These are phyloP conservation scores for Penicillium paxilli DNA, from an alignment of 495 filamentous ascomycete genomes.

Conservation along the genomic window DNA sequence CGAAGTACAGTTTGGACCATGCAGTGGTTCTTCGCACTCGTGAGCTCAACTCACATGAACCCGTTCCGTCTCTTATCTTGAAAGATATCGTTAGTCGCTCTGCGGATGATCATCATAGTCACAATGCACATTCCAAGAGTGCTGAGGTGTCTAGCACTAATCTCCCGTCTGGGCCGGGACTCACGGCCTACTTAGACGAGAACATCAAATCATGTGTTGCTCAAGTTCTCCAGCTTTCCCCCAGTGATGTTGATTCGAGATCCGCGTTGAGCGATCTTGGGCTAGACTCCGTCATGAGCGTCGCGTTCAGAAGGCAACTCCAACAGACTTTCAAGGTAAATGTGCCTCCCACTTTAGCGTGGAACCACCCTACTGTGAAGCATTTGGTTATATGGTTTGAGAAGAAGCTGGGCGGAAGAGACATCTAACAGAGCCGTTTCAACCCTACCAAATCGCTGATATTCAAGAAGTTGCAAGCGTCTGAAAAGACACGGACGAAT, in stretches of 20 bases:
- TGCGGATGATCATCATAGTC: too few relatives aligned
- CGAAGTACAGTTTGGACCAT: slow-evolving; percentile 34
- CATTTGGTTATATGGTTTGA: neutral
- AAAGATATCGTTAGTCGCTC: too few relatives aligned
- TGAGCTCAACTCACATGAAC: too few relatives aligned
- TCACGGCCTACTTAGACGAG: neutral
- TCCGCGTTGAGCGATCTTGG: slow-evolving; percentile 39
- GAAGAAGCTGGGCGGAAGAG: neutral
- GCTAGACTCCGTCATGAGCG: slow-evolving; percentile 47
- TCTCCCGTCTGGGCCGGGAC: neutral
- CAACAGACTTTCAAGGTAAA: slow-evolving; percentile 9
- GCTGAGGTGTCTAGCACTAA: too few relatives aligned
- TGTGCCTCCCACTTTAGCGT: neutral
- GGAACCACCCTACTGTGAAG: neutral
- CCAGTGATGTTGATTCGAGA: slow-evolving; percentile 35
- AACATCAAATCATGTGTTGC: slow-evolving; percentile 7
- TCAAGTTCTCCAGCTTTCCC: slow-evolving; percentile 24
- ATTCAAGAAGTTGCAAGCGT: too few relatives aligned
- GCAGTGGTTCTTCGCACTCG: slow-evolving; percentile 4
- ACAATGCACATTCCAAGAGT: too few relatives aligned
- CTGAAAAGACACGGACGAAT: too few relatives aligned
- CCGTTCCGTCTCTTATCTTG: too few relatives aligned
- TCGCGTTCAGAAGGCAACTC: slow-evolving; percentile 35
- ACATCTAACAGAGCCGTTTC: too few relatives aligned
- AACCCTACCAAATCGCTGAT: too few relatives aligned